A percentile compares a stretch with the other conserved stretches of the same genome.
Conservation (phyloP, 805 yeast genomes). For the Peterozyma toletana region DNA sequence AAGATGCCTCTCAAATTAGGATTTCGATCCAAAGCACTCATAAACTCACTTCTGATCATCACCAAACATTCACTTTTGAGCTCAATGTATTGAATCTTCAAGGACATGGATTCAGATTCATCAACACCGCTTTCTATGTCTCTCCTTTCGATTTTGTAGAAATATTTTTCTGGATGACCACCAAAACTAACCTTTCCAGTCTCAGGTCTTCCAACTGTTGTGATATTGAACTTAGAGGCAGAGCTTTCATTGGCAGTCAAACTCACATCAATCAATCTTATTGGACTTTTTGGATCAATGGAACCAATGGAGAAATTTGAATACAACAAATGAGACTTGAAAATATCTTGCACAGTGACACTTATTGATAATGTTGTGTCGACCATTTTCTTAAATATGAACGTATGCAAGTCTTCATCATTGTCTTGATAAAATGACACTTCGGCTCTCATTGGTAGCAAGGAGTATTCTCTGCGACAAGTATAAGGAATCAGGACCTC, state of each 20-base stretch:
- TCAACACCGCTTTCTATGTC: constrained; percentile 9
- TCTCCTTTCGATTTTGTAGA: constrained; percentile 41
- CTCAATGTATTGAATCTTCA: constrained; percentile 38
- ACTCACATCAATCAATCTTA: constrained; percentile 39
- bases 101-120: constrained; percentile 28
- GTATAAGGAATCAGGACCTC: no score
- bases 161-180: constrained; percentile 63
- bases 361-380: constrained; percentile 55
- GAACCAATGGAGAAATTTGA: constrained; percentile 69
- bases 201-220: constrained; percentile 14
- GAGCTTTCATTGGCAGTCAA: constrained; percentile 19
- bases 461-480: no score
- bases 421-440: no score
- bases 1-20: no score
- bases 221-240: constrained; percentile 19
- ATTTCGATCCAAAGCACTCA: constrained; percentile 4
- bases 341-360: constrained; percentile 77
- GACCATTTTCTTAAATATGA: constrained; percentile 18
- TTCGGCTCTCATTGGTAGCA: no score
- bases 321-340: constrained; percentile 46
- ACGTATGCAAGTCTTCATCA: constrained; percentile 13
- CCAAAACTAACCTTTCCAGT: constrained; percentile 39
- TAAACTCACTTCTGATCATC: constrained; percentile 16
- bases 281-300: constrained; percentile 41
- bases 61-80: constrained; percentile 35